Base-by-base conservation (phyloP, 2,329 filamentous ascomycete species). In the Talaromyces albobiverticillius region DNA sequence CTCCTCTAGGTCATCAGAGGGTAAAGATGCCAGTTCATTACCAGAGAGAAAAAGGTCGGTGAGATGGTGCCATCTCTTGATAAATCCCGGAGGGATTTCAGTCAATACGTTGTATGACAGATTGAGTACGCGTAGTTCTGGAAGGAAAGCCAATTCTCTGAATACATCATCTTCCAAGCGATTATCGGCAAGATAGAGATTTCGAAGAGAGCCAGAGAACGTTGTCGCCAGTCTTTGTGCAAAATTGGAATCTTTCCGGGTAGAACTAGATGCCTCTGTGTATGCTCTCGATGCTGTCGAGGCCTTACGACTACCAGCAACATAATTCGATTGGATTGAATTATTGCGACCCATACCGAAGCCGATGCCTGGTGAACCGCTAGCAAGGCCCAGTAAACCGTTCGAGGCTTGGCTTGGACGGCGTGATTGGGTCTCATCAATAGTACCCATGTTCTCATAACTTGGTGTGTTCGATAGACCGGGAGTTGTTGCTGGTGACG, bases 101-200 rank as follows among this genome's bases (percentile, higher is more conserved):
- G 89, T 92, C 45, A 99, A 82, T 59, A 92, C 87, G 62, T 99
- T 99, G 75, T 96, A 97, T 0, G 93, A 95, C 29, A 99, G 73
- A 63, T 99, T 99, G 55, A 99, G 81, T 22, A 95, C 83, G 20
- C 93, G 86, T 49, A 99, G 75, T 71, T 97, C 94, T 2, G 85
- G 81, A 3, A 97, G 81, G 3, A 93, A 78, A 0, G 85, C 89
- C 42, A 99, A 80, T 69, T 97, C 89, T 60, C 96, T 91, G 67
- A 97, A 97, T 0, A 96, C 88, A 63, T 97, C 93, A 63, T 97
- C 94, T 53, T 94, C 89, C 22, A 99, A 81, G 57, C 92, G 85
- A 68, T 99, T 99, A 68, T 99, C 94, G 7, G 94, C 94, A 56
- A 99, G 78, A 64, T 90, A 93, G 0, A 99, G 76, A 64, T 95